Base-by-base conservation (phyloP, 2,329 filamentous ascomycete genomes). In the Epichloe glyceriae region DNA sequence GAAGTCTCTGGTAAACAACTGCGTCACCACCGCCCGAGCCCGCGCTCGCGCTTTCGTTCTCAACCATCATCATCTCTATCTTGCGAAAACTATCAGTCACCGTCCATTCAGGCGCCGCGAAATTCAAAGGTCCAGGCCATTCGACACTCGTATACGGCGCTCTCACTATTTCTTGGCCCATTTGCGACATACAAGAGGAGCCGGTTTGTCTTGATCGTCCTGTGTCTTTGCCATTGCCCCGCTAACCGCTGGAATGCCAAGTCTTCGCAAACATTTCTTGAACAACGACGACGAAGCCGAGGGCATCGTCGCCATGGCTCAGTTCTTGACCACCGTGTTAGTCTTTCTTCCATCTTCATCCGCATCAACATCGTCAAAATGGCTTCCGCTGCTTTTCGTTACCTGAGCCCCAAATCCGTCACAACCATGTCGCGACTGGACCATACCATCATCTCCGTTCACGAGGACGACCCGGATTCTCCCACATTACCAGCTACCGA, bases 281-380 rank as follows among this genome's bases (percentile, higher is more conserved):
- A 49, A 47, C 50, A 45, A 54, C 51, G 47, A 47, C 26, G 33
- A 14, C 35, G 15, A 26, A 15, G 26, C 11, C 50, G 41, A 51
- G 53, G 52, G 46, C 50, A 50, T 54, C 47, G 49, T 55, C 56
- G 57, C 52, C 54, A 70, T 70, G 68, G 62, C 68, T 47, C 67
- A 70, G 56, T 70, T 70, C 60, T 62, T 70, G 55, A 69, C 67
- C 46, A 70, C 68, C 53, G 68, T 70, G 68, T 70, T 64, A 64
- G 68, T 70, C 46, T 43, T 42, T 51, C 46, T 22, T 46, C 38
- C 49, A 52, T 52, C 35, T 43, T 22, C 26, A 15, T 42, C 19
- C 43, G 19, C 47, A 50, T 44, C 52, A 54, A 30, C 53, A 56
- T 51, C 47, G 52, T 53, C 56, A 47, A 42, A 26, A 60, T 64